Percentiles rank a stretch among this genome's conserved stretches.
Conservation (phyloP, 306 rosid genomes). For the Hylodesmum podocarpum region DNA sequence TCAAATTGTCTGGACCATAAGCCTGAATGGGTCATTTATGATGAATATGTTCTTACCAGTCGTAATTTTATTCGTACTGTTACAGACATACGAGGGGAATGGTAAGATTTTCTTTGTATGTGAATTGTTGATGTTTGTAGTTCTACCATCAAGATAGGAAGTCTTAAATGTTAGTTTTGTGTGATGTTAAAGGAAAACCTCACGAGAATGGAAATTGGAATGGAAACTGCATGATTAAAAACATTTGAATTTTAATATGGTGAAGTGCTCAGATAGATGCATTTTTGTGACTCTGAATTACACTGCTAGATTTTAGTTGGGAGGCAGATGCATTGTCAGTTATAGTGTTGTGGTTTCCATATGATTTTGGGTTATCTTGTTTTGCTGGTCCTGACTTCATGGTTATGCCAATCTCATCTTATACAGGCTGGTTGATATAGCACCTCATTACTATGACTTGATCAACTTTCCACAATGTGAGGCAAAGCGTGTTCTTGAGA, state of each 20-base stretch:
- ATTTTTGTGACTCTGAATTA: neutral
- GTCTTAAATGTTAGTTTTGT: neutral
- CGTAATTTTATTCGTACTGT: conserved; percentile 92
- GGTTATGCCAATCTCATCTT: neutral
- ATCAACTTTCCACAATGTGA: conserved; percentile 83
- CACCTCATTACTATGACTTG: conserved; percentile 82
- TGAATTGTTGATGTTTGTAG: neutral
- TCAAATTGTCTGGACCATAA: conserved; percentile 92
- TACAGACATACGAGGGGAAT: conserved; percentile 86
- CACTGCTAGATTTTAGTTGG: neutral
- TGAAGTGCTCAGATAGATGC: neutral
- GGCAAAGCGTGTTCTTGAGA: conserved; percentile 86
- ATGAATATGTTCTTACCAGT: conserved; percentile 86
- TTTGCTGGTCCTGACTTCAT: neutral
- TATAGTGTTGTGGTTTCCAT: neutral
- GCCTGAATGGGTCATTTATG: conserved; percentile 96
- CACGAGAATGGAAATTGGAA: neutral
- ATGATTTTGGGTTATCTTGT: neutral
- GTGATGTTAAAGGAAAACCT: neutral
- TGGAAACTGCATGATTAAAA: neutral
- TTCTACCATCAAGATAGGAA: neutral
- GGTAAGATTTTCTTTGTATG: conserved; percentile 47
- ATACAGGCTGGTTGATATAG: conserved; percentile 77
- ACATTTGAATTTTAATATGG: neutral
- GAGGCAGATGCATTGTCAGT: neutral